A percentile compares a stretch with the other conserved stretches of the same genome.
phyloP scores from a whole-genome alignment of 805 yeast species.

The Saturnispora dispora region DNA sequence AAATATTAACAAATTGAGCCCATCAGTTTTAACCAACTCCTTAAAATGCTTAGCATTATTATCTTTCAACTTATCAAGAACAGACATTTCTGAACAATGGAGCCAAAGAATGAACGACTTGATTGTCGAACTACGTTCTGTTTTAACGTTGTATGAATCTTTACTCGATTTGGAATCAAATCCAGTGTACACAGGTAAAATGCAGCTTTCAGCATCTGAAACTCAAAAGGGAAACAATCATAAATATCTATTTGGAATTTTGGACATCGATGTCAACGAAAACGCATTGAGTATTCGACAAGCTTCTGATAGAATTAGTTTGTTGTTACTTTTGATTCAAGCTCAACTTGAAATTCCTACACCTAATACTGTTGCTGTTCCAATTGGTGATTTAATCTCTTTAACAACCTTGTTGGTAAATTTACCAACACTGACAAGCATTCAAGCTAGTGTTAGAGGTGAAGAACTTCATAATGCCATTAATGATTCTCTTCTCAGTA shows the following conservation, averaged over 20 bases:
- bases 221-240: constrained; percentile 5
- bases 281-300: constrained; percentile 39
- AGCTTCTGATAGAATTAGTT: constrained; percentile 42
- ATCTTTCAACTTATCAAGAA: constrained; percentile 48
- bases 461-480: constrained; percentile 37
- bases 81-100: constrained; percentile 40
- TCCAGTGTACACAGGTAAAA: constrained; percentile 33
- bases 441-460: constrained; percentile 54
- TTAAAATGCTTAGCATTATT: constrained; percentile 45
- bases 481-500: constrained; percentile 32
- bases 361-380: constrained; percentile 41
- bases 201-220: constrained; percentile 33
- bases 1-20: constrained; percentile 33
- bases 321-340: constrained; percentile 37
- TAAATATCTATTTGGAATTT: constrained; percentile 33
- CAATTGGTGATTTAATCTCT: constrained; percentile 50
- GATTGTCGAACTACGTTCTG: constrained; percentile 45
- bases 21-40: constrained; percentile 31
- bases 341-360: constrained; percentile 44
- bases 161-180: constrained; percentile 53
- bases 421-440: constrained; percentile 32
- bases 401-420: constrained; percentile 46
- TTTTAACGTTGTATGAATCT: constrained; percentile 47
- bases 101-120: constrained; percentile 36
- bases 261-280: constrained; percentile 51